A percentile compares a stretch with the other conserved stretches of the same genome.
Conservation (phyloP, 1,284 basidiomycete species). For the Sanghuangporus baumii region DNA sequence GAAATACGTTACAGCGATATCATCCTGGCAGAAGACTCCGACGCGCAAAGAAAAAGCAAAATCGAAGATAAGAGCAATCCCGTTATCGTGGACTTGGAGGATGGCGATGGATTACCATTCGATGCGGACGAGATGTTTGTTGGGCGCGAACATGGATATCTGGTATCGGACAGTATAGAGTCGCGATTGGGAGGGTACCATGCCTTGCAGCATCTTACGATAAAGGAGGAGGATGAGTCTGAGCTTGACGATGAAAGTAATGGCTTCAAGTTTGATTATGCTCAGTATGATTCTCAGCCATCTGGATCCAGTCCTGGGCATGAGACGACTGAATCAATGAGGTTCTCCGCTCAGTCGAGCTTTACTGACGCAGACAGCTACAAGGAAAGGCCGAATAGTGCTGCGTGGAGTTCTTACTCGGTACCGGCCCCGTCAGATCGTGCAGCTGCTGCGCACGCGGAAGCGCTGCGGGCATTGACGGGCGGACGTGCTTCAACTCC, state of each 20-base stretch:
- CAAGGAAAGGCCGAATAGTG: neutral
- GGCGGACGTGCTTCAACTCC: neutral
- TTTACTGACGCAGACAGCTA: neutral
- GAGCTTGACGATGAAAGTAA: neutral
- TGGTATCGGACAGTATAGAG: constrained; percentile 6
- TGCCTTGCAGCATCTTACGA: constrained; percentile 14
- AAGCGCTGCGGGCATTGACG: constrained; percentile 13
- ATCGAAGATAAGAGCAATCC: neutral
- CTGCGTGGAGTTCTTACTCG: neutral
- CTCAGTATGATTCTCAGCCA: neutral
- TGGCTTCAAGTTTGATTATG: neutral
- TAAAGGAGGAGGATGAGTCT: constrained; percentile 16
- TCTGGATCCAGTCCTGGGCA: neutral
- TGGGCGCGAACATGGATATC: constrained; percentile 8
- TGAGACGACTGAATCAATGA: neutral
- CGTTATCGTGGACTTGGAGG: constrained; percentile 11
- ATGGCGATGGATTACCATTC: constrained; percentile 7
- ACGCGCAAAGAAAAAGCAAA: neutral
- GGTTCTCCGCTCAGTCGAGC: neutral
- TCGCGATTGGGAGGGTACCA: neutral
- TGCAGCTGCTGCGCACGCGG: constrained; percentile 13
- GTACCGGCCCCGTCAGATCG: constrained; percentile 5
- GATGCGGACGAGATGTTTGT: constrained; percentile 7
- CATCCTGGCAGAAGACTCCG: neutral
- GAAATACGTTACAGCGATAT: neutral